These are phyloP conservation scores for Lolium multiflorum DNA, from an alignment of 176 grass and related monocot species.

Conservation along the genomic window DNA sequence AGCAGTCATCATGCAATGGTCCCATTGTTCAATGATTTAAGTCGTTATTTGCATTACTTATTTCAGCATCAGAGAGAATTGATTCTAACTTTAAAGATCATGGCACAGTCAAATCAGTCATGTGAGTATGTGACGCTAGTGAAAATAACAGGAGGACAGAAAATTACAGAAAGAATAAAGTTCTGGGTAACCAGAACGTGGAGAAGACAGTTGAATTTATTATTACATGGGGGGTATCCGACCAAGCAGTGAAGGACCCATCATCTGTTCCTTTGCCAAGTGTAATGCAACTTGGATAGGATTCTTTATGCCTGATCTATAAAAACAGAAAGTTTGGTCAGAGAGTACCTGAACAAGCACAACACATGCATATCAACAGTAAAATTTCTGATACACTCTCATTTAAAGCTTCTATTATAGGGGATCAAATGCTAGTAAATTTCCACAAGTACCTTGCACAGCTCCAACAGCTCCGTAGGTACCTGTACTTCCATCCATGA, in stretches of 20 bases:
- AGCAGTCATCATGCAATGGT: background rate
- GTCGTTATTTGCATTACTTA: slow-evolving; percentile 6
- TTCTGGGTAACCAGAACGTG: background rate
- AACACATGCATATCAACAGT: slow-evolving; percentile 12
- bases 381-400: background rate
- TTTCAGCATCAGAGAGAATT: slow-evolving; percentile 31
- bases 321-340: slow-evolving; percentile 56
- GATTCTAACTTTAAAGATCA: slow-evolving; percentile 13
- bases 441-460: slow-evolving; percentile 70
- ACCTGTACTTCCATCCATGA: slow-evolving; percentile 90
- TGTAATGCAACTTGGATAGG: slow-evolving; percentile 74
- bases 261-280: slow-evolving; percentile 83
- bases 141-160: background rate
- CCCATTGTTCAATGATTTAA: slow-evolving; percentile 27
- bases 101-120: background rate
- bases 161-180: slow-evolving; percentile 19
- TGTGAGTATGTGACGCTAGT: background rate
- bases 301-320: slow-evolving; percentile 96
- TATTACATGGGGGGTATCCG: slow-evolving; percentile 99
- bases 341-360: background rate
- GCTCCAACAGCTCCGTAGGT: slow-evolving; percentile 91
- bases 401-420: background rate
- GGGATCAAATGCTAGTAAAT: slow-evolving; percentile 24
- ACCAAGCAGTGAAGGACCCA: slow-evolving; percentile 74
- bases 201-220: slow-evolving; percentile 19